Conservation (phyloP, 805 yeast species). For the Kluyveromyces dobzhanskii region DNA sequence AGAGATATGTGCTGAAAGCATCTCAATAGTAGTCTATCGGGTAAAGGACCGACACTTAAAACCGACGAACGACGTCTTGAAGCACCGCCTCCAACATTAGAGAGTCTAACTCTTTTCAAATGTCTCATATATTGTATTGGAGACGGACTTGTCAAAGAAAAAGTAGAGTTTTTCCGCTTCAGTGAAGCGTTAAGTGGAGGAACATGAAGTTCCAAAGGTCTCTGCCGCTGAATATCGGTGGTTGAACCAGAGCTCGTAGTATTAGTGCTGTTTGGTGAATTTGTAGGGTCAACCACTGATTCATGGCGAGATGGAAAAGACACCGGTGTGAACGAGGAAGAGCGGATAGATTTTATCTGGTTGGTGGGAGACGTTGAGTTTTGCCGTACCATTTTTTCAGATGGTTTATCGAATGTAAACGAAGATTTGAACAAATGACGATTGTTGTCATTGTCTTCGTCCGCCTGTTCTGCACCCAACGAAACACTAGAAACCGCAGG, state of each 20-base stretch:
- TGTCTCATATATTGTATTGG: slow-evolving; percentile 48
- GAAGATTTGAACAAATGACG: not conserved
- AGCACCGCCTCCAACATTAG: slow-evolving; percentile 32
- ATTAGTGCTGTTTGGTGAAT: not conserved
- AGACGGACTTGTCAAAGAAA: slow-evolving; percentile 14
- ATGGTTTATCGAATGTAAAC: not conserved
- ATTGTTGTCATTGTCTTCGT: not conserved
- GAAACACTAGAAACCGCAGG: too few species aligned
- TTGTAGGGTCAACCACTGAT: not conserved
- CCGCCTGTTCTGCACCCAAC: too few species aligned
- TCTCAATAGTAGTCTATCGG: slow-evolving; percentile 48
- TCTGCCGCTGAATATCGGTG: not conserved
- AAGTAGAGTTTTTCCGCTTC: slow-evolving; percentile 29
- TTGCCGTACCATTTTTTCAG: not conserved
- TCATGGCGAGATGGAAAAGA: not conserved
- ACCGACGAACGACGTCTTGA: slow-evolving; percentile 48
- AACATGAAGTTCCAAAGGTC: slow-evolving; percentile 17
- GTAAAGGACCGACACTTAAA: slow-evolving; percentile 47
- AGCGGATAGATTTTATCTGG: not conserved
- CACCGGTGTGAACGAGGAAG: not conserved
- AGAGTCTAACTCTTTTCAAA: slow-evolving; percentile 44
- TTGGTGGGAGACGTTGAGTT: not conserved
- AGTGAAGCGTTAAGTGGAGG: slow-evolving; percentile 36
- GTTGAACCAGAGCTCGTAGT: not conserved
- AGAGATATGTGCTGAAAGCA: slow-evolving; percentile 47